phyloP scores from a whole-genome alignment of 257 asterid species.

The Cordia subcordata region DNA sequence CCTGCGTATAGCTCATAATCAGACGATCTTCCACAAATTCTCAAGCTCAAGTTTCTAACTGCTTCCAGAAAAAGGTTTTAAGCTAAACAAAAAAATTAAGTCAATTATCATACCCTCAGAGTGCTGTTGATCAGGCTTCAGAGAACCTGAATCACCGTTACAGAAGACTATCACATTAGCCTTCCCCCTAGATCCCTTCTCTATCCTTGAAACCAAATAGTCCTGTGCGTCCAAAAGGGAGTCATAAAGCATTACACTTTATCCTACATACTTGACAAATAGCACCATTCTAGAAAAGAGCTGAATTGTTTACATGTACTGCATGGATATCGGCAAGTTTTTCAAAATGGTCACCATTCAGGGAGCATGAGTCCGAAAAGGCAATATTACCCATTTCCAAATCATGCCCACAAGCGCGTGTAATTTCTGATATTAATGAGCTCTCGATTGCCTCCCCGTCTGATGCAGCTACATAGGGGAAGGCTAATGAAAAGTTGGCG shows the following conservation, averaged over 20 bases:
- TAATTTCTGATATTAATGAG: constrained; percentile 71
- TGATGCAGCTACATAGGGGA: constrained; percentile 69
- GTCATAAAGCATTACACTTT: background rate
- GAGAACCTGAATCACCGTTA: constrained; percentile 38
- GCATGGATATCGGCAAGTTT: constrained; percentile 57
- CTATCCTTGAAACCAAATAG: constrained; percentile 60
- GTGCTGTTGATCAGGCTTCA: constrained; percentile 38
- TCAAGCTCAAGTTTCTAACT: constrained; percentile 6
- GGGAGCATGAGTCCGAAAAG: constrained; percentile 60
- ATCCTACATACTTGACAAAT: background rate
- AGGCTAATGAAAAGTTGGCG: constrained; percentile 81
- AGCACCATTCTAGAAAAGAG: background rate
- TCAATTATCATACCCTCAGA: constrained; percentile 51
- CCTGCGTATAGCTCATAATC: constrained; percentile 41
- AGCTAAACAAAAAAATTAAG: constrained; percentile 7
- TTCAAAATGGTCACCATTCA: constrained; percentile 55
- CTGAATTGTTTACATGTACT: constrained; percentile 52
- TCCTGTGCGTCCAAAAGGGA: constrained; percentile 37
- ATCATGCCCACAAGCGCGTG: constrained; percentile 57
- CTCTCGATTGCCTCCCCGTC: constrained; percentile 61
- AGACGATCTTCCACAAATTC: constrained; percentile 18
- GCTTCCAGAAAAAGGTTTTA: constrained; percentile 6
- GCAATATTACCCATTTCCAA: constrained; percentile 48
- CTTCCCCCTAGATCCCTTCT: constrained; percentile 36
- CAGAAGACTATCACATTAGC: constrained; percentile 71